phyloP scores from a whole-genome alignment of 179 eudicot genomes.

The Drosera spatulata region DNA sequence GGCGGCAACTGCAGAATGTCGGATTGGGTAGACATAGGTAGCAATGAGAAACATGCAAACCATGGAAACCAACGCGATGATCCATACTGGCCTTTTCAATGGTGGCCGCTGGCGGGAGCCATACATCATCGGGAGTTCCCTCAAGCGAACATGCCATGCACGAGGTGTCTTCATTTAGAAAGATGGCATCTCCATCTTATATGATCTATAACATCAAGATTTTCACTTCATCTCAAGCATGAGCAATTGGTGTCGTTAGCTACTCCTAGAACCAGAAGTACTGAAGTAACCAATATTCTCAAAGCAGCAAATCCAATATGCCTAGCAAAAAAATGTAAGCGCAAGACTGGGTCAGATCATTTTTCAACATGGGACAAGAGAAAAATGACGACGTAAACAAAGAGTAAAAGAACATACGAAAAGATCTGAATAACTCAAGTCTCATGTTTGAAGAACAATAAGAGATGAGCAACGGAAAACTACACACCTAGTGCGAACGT shows the following conservation, averaged over 20 bases:
- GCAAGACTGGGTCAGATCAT: no score
- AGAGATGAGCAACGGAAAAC: no score
- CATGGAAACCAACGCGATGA: constrained; percentile 34
- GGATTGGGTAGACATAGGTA: constrained; percentile 28
- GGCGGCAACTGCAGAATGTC: constrained; percentile 20
- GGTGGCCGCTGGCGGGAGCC: constrained; percentile 49
- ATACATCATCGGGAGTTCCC: constrained; percentile 31
- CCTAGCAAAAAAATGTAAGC: neutral
- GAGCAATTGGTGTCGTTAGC: constrained; percentile 1
- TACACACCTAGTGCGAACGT: no score
- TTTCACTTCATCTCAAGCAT: constrained; percentile 11
- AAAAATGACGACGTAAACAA: no score
- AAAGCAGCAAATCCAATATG: neutral
- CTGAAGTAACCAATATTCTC: constrained; percentile 6
- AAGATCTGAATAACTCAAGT: no score
- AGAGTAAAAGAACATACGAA: no score
- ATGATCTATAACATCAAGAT: constrained; percentile 1
- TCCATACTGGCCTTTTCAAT: constrained; percentile 49
- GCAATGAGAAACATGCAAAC: constrained; percentile 44
- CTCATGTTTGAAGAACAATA: no score
- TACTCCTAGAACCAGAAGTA: neutral
- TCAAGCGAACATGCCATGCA: constrained; percentile 35
- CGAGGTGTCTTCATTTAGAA: constrained; percentile 49
- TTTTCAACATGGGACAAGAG: no score
- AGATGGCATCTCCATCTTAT: constrained; percentile 12